Conservation (phyloP, 1,139 yeast species). For the Pichia sp. region DNA sequence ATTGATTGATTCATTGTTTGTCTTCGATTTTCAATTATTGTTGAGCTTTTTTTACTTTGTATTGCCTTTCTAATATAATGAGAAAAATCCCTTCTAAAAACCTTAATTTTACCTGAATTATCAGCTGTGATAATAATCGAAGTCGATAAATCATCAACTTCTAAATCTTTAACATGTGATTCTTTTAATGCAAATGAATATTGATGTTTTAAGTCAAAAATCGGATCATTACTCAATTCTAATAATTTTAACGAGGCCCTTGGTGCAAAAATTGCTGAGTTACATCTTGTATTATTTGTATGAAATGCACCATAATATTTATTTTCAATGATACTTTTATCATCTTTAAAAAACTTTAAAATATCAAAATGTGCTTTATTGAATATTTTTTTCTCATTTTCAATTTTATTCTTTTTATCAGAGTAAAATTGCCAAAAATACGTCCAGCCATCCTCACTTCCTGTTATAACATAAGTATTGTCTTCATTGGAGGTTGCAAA, state of each 20-base stretch:
- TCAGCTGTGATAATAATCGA: conserved; percentile 72
- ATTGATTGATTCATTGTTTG: neutral
- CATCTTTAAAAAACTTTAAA: conserved; percentile 30
- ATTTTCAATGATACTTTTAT: conserved; percentile 35
- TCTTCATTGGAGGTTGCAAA: conserved; percentile 61
- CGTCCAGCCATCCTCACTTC: conserved; percentile 66
- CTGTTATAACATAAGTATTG: conserved; percentile 43
- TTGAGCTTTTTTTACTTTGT: conserved; percentile 7
- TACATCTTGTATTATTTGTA: conserved; percentile 68
- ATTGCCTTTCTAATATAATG: conserved; percentile 32
- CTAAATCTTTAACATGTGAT: conserved; percentile 17
- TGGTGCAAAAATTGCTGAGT: conserved; percentile 78
- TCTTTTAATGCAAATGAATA: conserved; percentile 18
- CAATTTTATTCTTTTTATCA: conserved; percentile 9
- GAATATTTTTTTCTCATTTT: conserved; percentile 11
- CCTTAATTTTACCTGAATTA: conserved; percentile 62
- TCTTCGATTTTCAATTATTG: conserved; percentile 5
- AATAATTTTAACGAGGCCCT: conserved; percentile 57
- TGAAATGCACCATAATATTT: conserved; percentile 62
- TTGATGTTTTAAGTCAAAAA: conserved; percentile 53
- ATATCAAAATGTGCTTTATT: conserved; percentile 27
- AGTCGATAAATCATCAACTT: conserved; percentile 34
- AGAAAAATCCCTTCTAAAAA: conserved; percentile 76
- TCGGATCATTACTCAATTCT: conserved; percentile 69
- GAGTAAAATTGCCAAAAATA: conserved; percentile 53